Percentiles rank a stretch among this genome's conserved stretches.
Conservation (phyloP, 768 basidiomycete species). For the Coprinopsis strossmayeri region DNA sequence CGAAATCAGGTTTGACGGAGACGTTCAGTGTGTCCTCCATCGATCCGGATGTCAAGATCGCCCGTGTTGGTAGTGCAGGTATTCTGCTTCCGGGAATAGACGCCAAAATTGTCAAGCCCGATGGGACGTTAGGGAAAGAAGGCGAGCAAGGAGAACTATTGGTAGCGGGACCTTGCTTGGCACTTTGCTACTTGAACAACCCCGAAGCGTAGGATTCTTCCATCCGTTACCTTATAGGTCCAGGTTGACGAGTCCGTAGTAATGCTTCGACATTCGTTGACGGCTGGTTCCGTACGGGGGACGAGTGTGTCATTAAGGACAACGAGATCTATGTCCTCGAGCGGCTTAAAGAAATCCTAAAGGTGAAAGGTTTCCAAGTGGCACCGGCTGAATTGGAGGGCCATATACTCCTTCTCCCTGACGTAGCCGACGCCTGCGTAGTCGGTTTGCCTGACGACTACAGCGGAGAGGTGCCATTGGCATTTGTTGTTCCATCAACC, state of each 20-base stretch:
- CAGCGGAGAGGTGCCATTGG: constrained; percentile 68
- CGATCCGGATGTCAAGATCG: constrained; percentile 35
- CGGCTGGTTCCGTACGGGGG: constrained; percentile 65
- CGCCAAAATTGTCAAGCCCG: constrained; percentile 50
- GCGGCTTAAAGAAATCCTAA: constrained; percentile 73
- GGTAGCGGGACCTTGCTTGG: constrained; percentile 52
- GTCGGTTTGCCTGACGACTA: constrained; percentile 69
- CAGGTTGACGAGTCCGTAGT: constrained; percentile 28
- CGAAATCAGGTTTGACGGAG: constrained; percentile 52
- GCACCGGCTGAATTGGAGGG: constrained; percentile 66
- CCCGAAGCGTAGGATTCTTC: constrained; percentile 45
- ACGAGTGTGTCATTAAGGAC: constrained; percentile 62
- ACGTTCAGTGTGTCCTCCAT: constrained; percentile 47
- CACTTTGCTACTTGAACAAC: constrained; percentile 53
- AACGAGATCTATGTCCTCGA: constrained; percentile 67
- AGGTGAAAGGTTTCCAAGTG: constrained; percentile 56
- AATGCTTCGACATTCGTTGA: constrained; percentile 59
- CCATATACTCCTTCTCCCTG: constrained; percentile 52
- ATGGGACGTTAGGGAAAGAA: constrained; percentile 48
- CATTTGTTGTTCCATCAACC: constrained; percentile 54
- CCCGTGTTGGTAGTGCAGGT: constrained; percentile 51
- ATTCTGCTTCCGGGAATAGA: constrained; percentile 51
- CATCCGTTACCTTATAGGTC: background rate
- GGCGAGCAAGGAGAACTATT: constrained; percentile 61
- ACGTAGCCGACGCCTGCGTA: constrained; percentile 57